These are phyloP conservation scores for Boletus holoroseus DNA, from an alignment of 1,284 basidiomycete species.

Conservation along the genomic window DNA sequence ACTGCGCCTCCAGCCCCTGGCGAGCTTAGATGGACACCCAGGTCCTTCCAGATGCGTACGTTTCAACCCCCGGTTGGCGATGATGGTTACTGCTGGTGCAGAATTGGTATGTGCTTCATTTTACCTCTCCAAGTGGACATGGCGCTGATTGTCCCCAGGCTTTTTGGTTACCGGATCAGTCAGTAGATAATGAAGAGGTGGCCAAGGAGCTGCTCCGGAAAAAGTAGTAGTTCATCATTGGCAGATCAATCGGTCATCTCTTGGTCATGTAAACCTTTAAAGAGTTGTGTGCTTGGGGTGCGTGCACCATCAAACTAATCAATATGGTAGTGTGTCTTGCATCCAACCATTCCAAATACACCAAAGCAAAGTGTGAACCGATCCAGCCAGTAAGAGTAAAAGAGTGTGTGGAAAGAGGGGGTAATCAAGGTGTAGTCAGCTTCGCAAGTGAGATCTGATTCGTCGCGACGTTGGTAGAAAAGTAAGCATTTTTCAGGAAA, in stretches of 20 bases:
- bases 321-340: not conserved
- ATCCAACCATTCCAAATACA: not conserved
- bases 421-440: slow-evolving; percentile 28
- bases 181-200: slow-evolving; percentile 45
- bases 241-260: not conserved
- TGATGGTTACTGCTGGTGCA: slow-evolving; percentile 82
- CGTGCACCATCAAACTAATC: not conserved
- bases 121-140: not conserved
- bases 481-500: slow-evolving; percentile 78
- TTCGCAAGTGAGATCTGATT: slow-evolving; percentile 70
- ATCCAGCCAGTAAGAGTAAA: slow-evolving; percentile 1
- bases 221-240: slow-evolving; percentile 15
- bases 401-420: not conserved
- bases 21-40: slow-evolving; percentile 67
- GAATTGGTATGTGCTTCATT: slow-evolving; percentile 62
- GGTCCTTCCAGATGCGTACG: slow-evolving; percentile 78
- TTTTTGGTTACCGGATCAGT: slow-evolving; percentile 75
- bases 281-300: not conserved
- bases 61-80: slow-evolving; percentile 84
- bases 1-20: slow-evolving; percentile 50
- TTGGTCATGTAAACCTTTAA: not conserved
- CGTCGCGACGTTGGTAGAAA: slow-evolving; percentile 63
- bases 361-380: not conserved
- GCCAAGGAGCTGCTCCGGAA: slow-evolving; percentile 47
- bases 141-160: slow-evolving; percentile 44